A percentile compares a stretch with the other conserved stretches of the same genome.
phyloP scores from a whole-genome alignment of 306 rosid species.

The Cicer yamashitae region DNA sequence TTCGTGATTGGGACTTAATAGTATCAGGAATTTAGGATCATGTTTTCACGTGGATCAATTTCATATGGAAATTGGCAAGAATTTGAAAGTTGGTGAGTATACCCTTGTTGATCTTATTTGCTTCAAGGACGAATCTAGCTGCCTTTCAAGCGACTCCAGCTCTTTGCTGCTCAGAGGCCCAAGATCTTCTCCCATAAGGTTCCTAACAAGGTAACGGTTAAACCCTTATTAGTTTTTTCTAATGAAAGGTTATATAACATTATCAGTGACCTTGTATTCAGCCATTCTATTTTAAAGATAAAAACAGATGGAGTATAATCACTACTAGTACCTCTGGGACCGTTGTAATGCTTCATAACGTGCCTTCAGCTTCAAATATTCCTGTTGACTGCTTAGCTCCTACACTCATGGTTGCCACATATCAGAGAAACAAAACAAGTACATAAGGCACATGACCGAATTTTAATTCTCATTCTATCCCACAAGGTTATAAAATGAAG shows the following conservation, averaged over 20 bases:
- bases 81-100: slow-evolving; percentile 12
- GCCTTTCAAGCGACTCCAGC: slow-evolving; percentile 94
- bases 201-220: slow-evolving; percentile 51
- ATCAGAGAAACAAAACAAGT: not conserved
- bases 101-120: slow-evolving; percentile 96
- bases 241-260: not conserved
- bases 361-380: slow-evolving; percentile 95
- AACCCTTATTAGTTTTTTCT: not conserved
- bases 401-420: slow-evolving; percentile 30
- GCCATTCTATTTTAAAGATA: not conserved
- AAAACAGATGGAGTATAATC: not conserved
- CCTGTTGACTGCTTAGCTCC: slow-evolving; percentile 99
- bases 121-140: slow-evolving; percentile 88
- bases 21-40: not conserved
- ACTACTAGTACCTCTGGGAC: slow-evolving; percentile 69
- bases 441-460: not conserved
- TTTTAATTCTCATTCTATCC: not conserved
- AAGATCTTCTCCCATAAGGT: slow-evolving; percentile 97
- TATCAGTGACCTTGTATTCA: not conserved
- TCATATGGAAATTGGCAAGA: not conserved
- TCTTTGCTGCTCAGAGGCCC: slow-evolving; percentile 88
- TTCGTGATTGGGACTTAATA: too few relatives aligned
- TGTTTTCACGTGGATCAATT: not conserved
- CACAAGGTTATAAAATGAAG: not conserved
- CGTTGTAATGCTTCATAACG: slow-evolving; percentile 85